These are phyloP conservation scores for Chionographis japonica DNA, from an alignment of 106 monocot genomes.

Conservation along the genomic window DNA sequence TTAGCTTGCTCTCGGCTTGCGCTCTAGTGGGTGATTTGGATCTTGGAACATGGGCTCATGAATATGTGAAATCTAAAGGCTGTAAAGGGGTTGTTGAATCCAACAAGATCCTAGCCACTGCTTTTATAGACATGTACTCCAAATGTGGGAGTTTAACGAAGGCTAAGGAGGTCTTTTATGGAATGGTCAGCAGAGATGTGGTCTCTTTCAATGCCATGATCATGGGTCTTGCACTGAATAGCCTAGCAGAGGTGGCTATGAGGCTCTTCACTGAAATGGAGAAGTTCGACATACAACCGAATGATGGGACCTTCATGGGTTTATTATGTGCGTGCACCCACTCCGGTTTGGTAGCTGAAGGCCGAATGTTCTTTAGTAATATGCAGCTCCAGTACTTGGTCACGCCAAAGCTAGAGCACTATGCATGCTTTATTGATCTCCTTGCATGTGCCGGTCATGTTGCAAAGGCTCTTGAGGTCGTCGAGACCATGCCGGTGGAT, in stretches of 20 bases:
- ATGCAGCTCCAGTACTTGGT: slow-evolving; percentile 18
- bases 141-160: slow-evolving; percentile 30
- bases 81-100: slow-evolving; percentile 1
- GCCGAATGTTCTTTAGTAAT: slow-evolving; percentile 17
- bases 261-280: slow-evolving; percentile 19
- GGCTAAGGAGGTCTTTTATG: slow-evolving; percentile 12
- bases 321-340: slow-evolving; percentile 35
- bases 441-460: slow-evolving; percentile 26
- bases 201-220: slow-evolving; percentile 40
- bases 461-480: slow-evolving; percentile 30
- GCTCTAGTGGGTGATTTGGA: slow-evolving; percentile 30
- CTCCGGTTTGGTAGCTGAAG: slow-evolving; percentile 31
- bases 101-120: slow-evolving; percentile 32
- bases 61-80: slow-evolving; percentile 7
- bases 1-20: slow-evolving; percentile 29
- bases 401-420: slow-evolving; percentile 30
- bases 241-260: slow-evolving; percentile 19
- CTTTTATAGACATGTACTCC: slow-evolving; percentile 38
- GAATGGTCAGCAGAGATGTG: slow-evolving; percentile 11
- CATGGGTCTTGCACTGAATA: slow-evolving; percentile 32
- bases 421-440: slow-evolving; percentile 34
- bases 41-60: slow-evolving; percentile 29
- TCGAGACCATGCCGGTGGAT: slow-evolving; percentile 19
- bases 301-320: slow-evolving; percentile 33
- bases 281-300: slow-evolving; percentile 13